Conservation (phyloP, 1,139 yeast genomes). For the Debaryomycetaceae sp. region DNA sequence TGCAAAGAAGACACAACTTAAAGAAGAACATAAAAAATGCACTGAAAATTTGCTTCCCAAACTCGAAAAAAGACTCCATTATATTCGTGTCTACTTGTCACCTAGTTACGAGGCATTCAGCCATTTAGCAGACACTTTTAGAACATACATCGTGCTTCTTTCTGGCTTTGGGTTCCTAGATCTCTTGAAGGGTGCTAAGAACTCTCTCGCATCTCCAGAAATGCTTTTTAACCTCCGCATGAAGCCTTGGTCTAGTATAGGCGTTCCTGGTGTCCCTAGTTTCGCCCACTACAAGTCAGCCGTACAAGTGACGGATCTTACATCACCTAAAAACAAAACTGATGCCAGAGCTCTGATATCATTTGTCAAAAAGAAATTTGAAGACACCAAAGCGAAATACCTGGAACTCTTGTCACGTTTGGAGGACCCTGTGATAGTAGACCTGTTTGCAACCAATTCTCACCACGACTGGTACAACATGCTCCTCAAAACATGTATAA, state of each 20-base stretch:
- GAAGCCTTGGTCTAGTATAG: slow-evolving; percentile 82
- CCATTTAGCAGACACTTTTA: slow-evolving; percentile 25
- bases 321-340: slow-evolving; percentile 1
- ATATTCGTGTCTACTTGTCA: slow-evolving; percentile 17
- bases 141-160: slow-evolving; percentile 19
- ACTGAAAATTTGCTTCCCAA: slow-evolving; percentile 21
- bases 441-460: slow-evolving; percentile 10
- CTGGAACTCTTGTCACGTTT: background rate
- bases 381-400: slow-evolving; percentile 10
- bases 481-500: slow-evolving; percentile 24
- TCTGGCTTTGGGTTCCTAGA: slow-evolving; percentile 23
- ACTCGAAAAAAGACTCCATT: slow-evolving; percentile 16
- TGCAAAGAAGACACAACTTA: slow-evolving; percentile 35
- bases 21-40: slow-evolving; percentile 17
- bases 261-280: slow-evolving; percentile 66
- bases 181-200: slow-evolving; percentile 33
- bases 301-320: slow-evolving; percentile 11
- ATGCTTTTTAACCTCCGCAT: slow-evolving; percentile 64
- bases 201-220: slow-evolving; percentile 43
- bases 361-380: slow-evolving; percentile 14
- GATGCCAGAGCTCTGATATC: slow-evolving; percentile 7
- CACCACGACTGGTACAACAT: slow-evolving; percentile 19
- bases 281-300: slow-evolving; percentile 32
- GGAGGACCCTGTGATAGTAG: slow-evolving; percentile 1
- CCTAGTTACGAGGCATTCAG: slow-evolving; percentile 39